Evolutionary conservation across 1,284 basidiomycete species (phyloP), one percentile per base, ranked within the genome.

Genomic region (Microbotryomycetes sp.): DNA sequence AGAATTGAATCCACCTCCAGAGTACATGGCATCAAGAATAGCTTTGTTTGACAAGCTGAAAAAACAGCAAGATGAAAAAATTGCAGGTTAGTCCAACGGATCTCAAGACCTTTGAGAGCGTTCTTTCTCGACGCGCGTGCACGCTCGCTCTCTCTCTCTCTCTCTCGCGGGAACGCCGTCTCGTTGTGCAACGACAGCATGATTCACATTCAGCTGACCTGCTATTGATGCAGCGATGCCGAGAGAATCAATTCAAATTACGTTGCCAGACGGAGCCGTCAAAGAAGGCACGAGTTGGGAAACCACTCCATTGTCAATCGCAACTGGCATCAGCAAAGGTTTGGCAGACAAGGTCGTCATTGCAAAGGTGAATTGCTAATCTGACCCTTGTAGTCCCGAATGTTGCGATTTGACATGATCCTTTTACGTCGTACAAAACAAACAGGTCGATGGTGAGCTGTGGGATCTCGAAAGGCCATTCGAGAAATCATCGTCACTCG

Each of bases 381-480:
- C 52, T 12, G 36, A 42, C 36, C 9, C 36, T 42, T 42, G 36
- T 19, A 19, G 36, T 42, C 36, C 36, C 12, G 19, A 42, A 42
- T 9, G 12, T 42, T 22, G 26, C 16, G 46, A 36, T 16, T 15
- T 25, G n/a, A 31, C 55, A 59, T 56, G 14, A n/a, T 49, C 25
- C 36, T 14, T n/a, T n/a, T n/a, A n/a, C n/a, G n/a, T n/a, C n/a
- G n/a, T n/a, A n/a, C n/a, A n/a, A n/a, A n/a, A 5, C 25, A 30
- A 12, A 1, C 60, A 88, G 88, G 91, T 94, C 57, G 83, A 98
- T 73, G 90, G 86, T 60, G 80, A 81, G 56, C 82, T 99, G 2
- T 98, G 93, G 92, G 96, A 99, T 77, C 81, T 98, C 28, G 90
- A 94, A 71, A 83, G 96, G 60, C 94, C 94, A 0, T 81, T 99